A percentile compares a stretch with the other conserved stretches of the same genome.
phyloP scores from a whole-genome alignment of 495 filamentous ascomycete genomes.

The Darksidea phi region DNA sequence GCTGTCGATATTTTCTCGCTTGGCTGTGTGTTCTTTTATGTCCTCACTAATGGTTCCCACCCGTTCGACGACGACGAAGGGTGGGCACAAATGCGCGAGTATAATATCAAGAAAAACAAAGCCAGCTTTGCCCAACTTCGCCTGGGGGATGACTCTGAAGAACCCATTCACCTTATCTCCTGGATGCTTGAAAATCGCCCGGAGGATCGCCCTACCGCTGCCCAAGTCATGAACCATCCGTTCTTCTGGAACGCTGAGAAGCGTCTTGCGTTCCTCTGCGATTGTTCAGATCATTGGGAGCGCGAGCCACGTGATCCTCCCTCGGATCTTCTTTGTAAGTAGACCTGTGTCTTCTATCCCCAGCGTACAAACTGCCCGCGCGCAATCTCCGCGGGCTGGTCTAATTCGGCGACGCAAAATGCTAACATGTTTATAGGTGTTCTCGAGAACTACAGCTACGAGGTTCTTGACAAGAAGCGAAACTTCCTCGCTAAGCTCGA shows the following conservation, averaged over 20 bases:
- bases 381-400: no score
- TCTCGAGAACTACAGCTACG: slow-evolving; percentile 58
- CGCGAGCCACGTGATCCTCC: slow-evolving; percentile 80
- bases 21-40: slow-evolving; percentile 94
- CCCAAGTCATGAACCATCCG: slow-evolving; percentile 79
- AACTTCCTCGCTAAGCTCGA: slow-evolving; percentile 81
- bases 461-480: slow-evolving; percentile 51
- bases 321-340: slow-evolving; percentile 58
- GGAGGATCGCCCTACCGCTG: slow-evolving; percentile 65
- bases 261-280: slow-evolving; percentile 83
- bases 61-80: slow-evolving; percentile 91
- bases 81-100: slow-evolving; percentile 78
- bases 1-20: slow-evolving; percentile 96
- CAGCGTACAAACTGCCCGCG: no score
- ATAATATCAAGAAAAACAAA: slow-evolving; percentile 88
- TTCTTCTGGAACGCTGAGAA: slow-evolving; percentile 95
- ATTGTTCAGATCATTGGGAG: slow-evolving; percentile 93
- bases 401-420: no score
- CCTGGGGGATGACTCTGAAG: slow-evolving; percentile 77
- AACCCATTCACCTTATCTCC: slow-evolving; percentile 79
- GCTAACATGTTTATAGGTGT: slow-evolving; percentile 3
- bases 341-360: no score
- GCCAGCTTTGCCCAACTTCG: slow-evolving; percentile 71
- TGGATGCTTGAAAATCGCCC: slow-evolving; percentile 77
- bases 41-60: slow-evolving; percentile 85